These are phyloP conservation scores for Alternaria postmessia DNA, from an alignment of 2,329 filamentous ascomycete genomes.

Conservation along the genomic window DNA sequence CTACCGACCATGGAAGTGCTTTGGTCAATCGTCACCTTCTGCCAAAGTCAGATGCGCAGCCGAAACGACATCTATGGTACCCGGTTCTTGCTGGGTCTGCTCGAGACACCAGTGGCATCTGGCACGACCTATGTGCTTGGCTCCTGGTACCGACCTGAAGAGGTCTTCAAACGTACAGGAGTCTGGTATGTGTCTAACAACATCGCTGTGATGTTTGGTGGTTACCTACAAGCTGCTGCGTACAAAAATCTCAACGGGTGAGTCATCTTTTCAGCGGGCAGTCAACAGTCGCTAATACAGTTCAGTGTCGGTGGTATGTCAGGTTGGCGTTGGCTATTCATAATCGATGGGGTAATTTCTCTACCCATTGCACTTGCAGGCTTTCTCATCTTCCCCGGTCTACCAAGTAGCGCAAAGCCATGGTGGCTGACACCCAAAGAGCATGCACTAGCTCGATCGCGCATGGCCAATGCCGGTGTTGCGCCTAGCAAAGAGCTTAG, in stretches of 20 bases:
- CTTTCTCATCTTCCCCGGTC: slow-evolving; percentile 63
- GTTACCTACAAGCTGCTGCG: slow-evolving; percentile 64
- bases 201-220: slow-evolving; percentile 65
- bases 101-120: slow-evolving; percentile 48
- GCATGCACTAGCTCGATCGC: slow-evolving; percentile 40
- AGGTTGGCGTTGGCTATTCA: slow-evolving; percentile 64
- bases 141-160: slow-evolving; percentile 55
- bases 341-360: slow-evolving; percentile 66
- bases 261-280: not conserved
- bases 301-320: slow-evolving; percentile 53
- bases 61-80: slow-evolving; percentile 52
- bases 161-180: slow-evolving; percentile 63
- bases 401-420: slow-evolving; percentile 60
- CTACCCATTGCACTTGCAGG: slow-evolving; percentile 64
- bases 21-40: slow-evolving; percentile 53
- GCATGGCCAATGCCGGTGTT: slow-evolving; percentile 43
- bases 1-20: slow-evolving; percentile 52
- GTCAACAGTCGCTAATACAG: not conserved
- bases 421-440: slow-evolving; percentile 56
- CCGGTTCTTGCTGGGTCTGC: slow-evolving; percentile 49
- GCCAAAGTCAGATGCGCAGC: slow-evolving; percentile 50
- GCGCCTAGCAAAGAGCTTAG: slow-evolving; percentile 53
- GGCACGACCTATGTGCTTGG: slow-evolving; percentile 51
- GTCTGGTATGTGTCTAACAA: slow-evolving; percentile 63
- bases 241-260: slow-evolving; percentile 62